Evolutionary conservation across 495 filamentous ascomycete genomes (phyloP).

Genomic region (Cercophora samala): DNA sequence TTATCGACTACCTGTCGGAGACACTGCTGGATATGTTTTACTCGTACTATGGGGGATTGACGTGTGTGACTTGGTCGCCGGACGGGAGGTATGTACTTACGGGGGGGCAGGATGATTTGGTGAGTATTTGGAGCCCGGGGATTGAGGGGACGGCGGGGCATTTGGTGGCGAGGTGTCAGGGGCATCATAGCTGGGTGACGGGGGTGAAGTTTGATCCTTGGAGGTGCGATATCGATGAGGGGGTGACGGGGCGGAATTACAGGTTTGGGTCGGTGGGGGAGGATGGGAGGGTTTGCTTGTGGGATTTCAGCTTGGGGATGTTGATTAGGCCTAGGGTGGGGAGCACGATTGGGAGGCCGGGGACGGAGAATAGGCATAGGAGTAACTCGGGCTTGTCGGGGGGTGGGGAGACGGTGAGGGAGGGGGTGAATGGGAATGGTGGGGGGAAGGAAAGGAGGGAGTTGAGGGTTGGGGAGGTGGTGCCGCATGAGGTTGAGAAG

Average conservation of each 20-base stretch:
- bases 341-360: constrained; percentile 27
- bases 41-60: constrained; percentile 88
- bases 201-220: constrained; percentile 92
- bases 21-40: constrained; percentile 82
- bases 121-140: constrained; percentile 83
- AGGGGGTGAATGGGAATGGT: constrained; percentile 19
- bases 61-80: constrained; percentile 94
- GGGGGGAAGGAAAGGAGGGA: constrained; percentile 30
- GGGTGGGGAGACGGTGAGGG: constrained; percentile 43
- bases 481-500: constrained; percentile 77
- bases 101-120: constrained; percentile 91
- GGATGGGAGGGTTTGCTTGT: constrained; percentile 82
- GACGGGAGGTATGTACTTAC: constrained; percentile 95
- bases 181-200: constrained; percentile 94
- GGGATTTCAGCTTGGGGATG: constrained; percentile 98
- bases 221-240: constrained; percentile 64
- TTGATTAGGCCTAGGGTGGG: constrained; percentile 71
- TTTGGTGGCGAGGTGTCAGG: constrained; percentile 85
- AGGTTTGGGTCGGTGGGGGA: constrained; percentile 94
- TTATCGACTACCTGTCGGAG: constrained; percentile 90
- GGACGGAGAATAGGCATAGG: not conserved
- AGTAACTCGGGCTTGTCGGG: not conserved
- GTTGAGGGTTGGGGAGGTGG: constrained; percentile 39
- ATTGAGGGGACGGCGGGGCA: constrained; percentile 52
- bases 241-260: constrained; percentile 67